Evolutionary conservation across 768 basidiomycete genomes (phyloP).

Genomic region (Mycena venus): DNA sequence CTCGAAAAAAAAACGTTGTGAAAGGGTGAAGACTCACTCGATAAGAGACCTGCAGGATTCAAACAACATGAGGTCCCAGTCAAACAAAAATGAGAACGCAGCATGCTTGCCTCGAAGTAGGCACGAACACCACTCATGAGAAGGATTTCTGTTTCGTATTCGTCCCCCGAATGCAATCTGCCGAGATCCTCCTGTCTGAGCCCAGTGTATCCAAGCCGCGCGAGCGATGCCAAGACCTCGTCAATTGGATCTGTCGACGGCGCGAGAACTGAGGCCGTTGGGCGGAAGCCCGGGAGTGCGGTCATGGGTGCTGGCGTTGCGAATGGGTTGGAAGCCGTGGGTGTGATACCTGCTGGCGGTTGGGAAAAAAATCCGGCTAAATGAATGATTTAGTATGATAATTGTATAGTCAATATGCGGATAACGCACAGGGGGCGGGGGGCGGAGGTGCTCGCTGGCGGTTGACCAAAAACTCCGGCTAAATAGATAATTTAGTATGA

Average conservation of each 20-base stretch:
- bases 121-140: conserved; percentile 58
- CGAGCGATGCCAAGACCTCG: conserved; percentile 41
- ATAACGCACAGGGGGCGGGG: no score
- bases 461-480: no score
- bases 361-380: no score
- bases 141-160: conserved; percentile 55
- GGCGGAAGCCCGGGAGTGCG: no score
- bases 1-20: neutral
- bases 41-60: neutral
- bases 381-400: no score
- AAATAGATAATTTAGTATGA: no score
- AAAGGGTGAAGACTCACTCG: neutral
- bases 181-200: conserved; percentile 45
- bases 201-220: conserved; percentile 43
- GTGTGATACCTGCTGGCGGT: no score
- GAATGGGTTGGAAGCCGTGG: no score
- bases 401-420: no score
- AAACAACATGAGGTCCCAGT: neutral
- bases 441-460: no score
- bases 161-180: conserved; percentile 45
- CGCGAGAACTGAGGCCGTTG: neutral
- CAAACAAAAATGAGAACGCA: no score
- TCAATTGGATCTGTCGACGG: neutral
- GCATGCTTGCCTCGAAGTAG: conserved; percentile 53
- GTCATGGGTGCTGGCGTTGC: no score